Conservation (phyloP, 257 asterid species). For the Haberlea rhodopensis region DNA sequence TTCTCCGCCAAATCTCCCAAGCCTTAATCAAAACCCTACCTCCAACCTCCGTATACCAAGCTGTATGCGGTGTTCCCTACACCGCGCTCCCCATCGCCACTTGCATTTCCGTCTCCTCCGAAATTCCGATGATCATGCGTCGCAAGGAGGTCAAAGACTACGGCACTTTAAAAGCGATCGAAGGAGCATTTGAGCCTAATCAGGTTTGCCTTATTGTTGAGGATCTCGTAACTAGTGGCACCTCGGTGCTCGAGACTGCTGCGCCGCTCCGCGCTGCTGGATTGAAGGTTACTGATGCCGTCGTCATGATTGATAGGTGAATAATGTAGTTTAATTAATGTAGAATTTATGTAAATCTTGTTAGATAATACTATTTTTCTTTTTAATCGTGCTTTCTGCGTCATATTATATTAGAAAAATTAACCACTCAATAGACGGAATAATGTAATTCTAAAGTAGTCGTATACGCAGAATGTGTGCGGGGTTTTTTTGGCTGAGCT, state of each 20-base stretch:
- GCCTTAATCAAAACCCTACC: slow-evolving; percentile 60
- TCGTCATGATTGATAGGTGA: slow-evolving; percentile 93
- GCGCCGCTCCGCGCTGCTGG: slow-evolving; percentile 86
- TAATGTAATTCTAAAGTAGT: too few species aligned
- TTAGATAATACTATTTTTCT: not conserved
- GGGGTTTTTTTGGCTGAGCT: too few species aligned
- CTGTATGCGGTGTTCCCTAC: slow-evolving; percentile 93
- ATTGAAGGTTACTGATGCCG: slow-evolving; percentile 82
- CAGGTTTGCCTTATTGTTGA: slow-evolving; percentile 76
- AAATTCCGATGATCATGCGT: slow-evolving; percentile 90
- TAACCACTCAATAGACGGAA: too few species aligned
- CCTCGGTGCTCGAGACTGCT: slow-evolving; percentile 90
- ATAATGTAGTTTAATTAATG: not conserved
- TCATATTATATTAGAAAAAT: too few species aligned
- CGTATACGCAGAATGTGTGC: not conserved
- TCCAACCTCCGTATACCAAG: slow-evolving; percentile 55
- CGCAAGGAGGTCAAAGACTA: slow-evolving; percentile 94
- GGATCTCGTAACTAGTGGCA: slow-evolving; percentile 93
- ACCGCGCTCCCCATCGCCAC: slow-evolving; percentile 97
- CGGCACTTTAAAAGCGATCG: slow-evolving; percentile 86
- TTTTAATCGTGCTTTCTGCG: too few species aligned
- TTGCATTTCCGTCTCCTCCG: slow-evolving; percentile 53
- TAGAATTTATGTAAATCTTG: not conserved
- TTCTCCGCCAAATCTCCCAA: slow-evolving; percentile 74
- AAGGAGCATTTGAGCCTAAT: slow-evolving; percentile 56